Evolutionary conservation across 306 rosid species (phyloP).

Genomic region (Fagus sylvatica): DNA sequence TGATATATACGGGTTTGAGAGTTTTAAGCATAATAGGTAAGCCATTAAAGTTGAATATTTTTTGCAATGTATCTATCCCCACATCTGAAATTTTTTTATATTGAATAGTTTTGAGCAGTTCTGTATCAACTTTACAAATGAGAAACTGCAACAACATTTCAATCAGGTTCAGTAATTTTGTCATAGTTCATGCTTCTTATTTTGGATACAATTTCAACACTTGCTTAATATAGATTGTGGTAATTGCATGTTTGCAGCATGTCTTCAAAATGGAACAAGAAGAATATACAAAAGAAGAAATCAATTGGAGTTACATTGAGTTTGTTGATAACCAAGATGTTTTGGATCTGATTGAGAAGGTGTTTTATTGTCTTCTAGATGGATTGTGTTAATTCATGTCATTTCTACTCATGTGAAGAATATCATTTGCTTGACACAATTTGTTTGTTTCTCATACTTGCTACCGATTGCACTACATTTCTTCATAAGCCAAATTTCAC

Average conservation of each 20-base stretch:
- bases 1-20: constrained; percentile 99
- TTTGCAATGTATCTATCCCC: constrained; percentile 23
- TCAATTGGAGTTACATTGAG: constrained; percentile 98
- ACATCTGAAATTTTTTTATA: constrained; percentile 35
- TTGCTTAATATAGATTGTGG: constrained; percentile 19
- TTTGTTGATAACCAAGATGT: constrained; percentile 99
- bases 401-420: not conserved
- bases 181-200: constrained; percentile 16
- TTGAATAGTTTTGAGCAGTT: constrained; percentile 93
- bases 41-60: constrained; percentile 24
- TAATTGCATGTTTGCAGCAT: constrained; percentile 64
- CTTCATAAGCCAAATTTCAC: not conserved
- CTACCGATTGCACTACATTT: not conserved
- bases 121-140: constrained; percentile 97
- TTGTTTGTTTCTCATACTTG: constrained; percentile 2
- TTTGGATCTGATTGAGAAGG: constrained; percentile 98
- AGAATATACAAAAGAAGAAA: constrained; percentile 96
- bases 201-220: constrained; percentile 6
- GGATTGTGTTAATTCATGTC: constrained; percentile 14
- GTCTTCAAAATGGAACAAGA: constrained; percentile 99
- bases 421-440: constrained; percentile 4
- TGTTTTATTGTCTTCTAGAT: constrained; percentile 32
- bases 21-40: constrained; percentile 95
- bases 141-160: constrained; percentile 99
- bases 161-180: constrained; percentile 73